These are phyloP conservation scores for Friedmanniomyces endolithicus DNA, from an alignment of 495 filamentous ascomycete genomes.

Conservation along the genomic window DNA sequence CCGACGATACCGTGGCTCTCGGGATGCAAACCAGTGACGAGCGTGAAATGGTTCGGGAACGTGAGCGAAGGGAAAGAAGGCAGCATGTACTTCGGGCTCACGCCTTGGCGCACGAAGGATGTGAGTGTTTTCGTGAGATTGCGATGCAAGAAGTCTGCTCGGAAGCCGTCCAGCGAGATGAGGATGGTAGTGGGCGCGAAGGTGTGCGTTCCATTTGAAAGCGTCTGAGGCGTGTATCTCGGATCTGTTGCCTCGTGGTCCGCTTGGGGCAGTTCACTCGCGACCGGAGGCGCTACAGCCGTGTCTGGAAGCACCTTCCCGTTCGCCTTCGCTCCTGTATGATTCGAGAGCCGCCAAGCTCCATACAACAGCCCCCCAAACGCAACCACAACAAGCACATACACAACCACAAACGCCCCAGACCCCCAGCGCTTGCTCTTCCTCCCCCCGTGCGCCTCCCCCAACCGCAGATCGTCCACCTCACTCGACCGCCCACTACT, in stretches of 20 bases:
- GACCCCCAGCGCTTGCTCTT: background rate
- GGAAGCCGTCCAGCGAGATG: conserved; percentile 90
- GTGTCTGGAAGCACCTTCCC: background rate
- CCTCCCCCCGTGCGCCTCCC: conserved; percentile 1
- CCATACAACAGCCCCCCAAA: conserved; percentile 18
- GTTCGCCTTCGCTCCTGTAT: background rate
- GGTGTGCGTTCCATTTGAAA: conserved; percentile 67
- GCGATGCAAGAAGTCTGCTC: conserved; percentile 84
- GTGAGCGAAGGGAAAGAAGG: conserved; percentile 94
- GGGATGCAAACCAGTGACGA: conserved; percentile 84
- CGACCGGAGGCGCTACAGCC: background rate
- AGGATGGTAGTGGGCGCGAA: conserved; percentile 88
- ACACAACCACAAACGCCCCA: conserved; percentile 3
- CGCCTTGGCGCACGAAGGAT: conserved; percentile 64
- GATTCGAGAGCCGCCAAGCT: conserved; percentile 9
- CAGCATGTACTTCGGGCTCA: conserved; percentile 81
- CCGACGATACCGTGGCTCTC: conserved; percentile 89
- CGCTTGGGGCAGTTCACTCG: background rate
- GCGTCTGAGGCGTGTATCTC: conserved; percentile 7
- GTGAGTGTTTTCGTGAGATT: conserved; percentile 73
- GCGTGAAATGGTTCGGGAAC: conserved; percentile 94
- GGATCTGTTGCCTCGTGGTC: background rate
- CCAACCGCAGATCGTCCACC: conserved; percentile 25
- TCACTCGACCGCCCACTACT: conserved; percentile 32
- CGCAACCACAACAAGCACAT: conserved; percentile 12